Percentiles rank a stretch among this genome's conserved stretches.
phyloP scores from a whole-genome alignment of 768 basidiomycete species.

The Pleurotus pulmonarius region DNA sequence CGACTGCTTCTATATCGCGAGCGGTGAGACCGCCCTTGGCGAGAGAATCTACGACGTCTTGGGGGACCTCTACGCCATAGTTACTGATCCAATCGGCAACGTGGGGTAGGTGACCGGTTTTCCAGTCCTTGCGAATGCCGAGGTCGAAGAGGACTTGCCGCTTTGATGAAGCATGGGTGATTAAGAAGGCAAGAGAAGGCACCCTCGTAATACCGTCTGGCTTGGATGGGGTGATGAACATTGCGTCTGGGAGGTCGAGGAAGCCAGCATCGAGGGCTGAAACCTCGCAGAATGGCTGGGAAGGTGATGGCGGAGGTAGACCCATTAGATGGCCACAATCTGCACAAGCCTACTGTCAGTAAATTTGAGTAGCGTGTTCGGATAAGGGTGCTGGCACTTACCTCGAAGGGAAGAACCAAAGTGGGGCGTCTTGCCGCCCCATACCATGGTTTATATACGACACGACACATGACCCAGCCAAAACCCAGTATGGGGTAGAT shows the following conservation, averaged over 20 bases:
- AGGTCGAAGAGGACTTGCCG: slow-evolving; percentile 49
- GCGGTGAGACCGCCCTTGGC: slow-evolving; percentile 42
- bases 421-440: too few species aligned
- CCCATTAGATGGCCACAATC: neutral
- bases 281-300: slow-evolving; percentile 49
- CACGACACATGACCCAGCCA: too few species aligned
- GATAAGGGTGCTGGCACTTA: too few species aligned
- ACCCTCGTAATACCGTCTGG: slow-evolving; percentile 22
- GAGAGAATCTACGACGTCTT: slow-evolving; percentile 46
- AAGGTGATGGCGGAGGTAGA: slow-evolving; percentile 33
- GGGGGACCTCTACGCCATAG: slow-evolving; percentile 22
- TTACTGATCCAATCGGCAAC: slow-evolving; percentile 23
- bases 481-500: too few species aligned
- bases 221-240: slow-evolving; percentile 30
- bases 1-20: slow-evolving; percentile 37
- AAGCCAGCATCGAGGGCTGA: slow-evolving; percentile 55
- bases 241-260: slow-evolving; percentile 32
- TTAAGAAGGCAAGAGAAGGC: slow-evolving; percentile 50
- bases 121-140: slow-evolving; percentile 47
- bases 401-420: too few species aligned
- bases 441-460: too few species aligned
- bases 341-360: too few species aligned
- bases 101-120: slow-evolving; percentile 31
- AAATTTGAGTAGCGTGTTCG: too few species aligned
- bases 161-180: slow-evolving; percentile 40